phyloP scores from a whole-genome alignment of 83 land plant genomes.

The Picea abies region DNA sequence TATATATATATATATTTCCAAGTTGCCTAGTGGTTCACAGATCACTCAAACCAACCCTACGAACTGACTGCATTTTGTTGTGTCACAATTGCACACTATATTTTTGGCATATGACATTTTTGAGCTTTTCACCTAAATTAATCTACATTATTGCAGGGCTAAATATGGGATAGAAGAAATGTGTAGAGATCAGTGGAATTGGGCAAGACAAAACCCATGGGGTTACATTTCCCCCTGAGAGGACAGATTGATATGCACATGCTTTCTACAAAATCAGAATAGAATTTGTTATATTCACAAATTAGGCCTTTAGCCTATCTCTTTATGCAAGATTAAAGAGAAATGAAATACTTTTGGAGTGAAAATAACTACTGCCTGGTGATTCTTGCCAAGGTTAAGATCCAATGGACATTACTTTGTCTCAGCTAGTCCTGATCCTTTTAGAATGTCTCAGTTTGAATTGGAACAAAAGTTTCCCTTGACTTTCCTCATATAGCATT shows the following conservation, averaged over 20 bases:
- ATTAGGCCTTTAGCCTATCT: too few species aligned
- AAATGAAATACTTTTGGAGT: too few species aligned
- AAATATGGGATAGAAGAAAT: conserved; percentile 72
- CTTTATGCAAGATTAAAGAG: too few species aligned
- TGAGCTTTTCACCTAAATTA: background rate
- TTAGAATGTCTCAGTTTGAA: too few species aligned
- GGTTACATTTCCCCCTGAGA: conserved; percentile 42
- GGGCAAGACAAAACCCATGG: conserved; percentile 72
- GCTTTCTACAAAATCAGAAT: too few species aligned
- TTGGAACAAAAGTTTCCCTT: too few species aligned
- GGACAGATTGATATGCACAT: background rate
- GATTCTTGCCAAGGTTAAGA: too few species aligned
- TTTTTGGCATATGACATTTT: background rate
- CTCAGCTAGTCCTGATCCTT: too few species aligned
- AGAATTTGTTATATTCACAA: too few species aligned
- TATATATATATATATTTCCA: background rate
- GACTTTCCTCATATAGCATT: too few species aligned
- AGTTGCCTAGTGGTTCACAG: background rate
- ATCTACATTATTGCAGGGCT: conserved; percentile 42
- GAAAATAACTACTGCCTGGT: too few species aligned
- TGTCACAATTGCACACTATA: background rate
- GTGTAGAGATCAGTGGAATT: conserved; percentile 79
- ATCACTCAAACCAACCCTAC: background rate
- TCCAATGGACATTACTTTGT: too few species aligned
- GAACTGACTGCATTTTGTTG: background rate